Conservation (phyloP, 129 eudicot genomes). For the Oenanthe sinensis region DNA sequence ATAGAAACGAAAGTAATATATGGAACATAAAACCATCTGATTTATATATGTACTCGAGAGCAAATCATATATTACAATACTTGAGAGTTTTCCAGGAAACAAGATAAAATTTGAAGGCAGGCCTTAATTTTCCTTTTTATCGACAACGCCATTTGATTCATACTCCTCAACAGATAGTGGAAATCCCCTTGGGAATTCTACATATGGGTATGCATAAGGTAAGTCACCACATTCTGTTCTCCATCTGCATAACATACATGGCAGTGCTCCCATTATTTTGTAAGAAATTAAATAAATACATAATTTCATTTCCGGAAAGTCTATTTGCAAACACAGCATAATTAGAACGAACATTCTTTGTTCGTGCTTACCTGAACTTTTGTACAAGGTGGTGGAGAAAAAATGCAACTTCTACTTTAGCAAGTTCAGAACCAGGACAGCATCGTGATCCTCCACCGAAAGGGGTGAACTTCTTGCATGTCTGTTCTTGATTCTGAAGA, state of each 20-base stretch:
- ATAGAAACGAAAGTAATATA: background rate
- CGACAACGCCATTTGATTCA: background rate
- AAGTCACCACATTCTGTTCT: constrained; percentile 47
- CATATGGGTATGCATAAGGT: constrained; percentile 68
- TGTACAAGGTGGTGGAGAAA: constrained; percentile 81
- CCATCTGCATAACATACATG: constrained; percentile 37
- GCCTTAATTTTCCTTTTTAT: background rate
- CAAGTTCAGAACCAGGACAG: constrained; percentile 83
- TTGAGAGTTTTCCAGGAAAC: background rate
- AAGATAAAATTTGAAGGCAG: background rate
- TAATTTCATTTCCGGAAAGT: background rate
- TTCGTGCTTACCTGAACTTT: constrained; percentile 49
- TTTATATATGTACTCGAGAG: background rate
- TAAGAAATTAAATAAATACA: background rate
- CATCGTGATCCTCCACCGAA: constrained; percentile 83
- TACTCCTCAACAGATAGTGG: constrained; percentile 25
- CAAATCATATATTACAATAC: background rate
- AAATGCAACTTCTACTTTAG: constrained; percentile 73
- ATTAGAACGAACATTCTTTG: background rate
- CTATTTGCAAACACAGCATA: background rate
- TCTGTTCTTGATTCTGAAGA: constrained; percentile 46
- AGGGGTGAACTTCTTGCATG: constrained; percentile 65
- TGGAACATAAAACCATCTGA: background rate
- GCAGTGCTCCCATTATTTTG: background rate
- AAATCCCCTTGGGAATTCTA: constrained; percentile 48